Base-by-base conservation (phyloP, 2,329 filamentous ascomycete genomes). In the Aureobasidium sp. region DNA sequence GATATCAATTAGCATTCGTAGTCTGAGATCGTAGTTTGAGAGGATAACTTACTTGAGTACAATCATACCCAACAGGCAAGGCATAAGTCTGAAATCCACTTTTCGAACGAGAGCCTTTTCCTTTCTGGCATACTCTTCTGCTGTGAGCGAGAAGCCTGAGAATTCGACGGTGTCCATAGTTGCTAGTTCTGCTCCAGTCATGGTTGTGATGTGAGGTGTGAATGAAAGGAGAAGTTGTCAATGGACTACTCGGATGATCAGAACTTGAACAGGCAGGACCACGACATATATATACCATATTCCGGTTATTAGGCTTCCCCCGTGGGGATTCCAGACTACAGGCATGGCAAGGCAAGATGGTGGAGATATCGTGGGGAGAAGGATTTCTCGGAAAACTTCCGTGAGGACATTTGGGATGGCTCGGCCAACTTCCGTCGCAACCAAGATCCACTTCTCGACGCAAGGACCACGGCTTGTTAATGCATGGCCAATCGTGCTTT, bases 31-130 rank as follows among this genome's bases (percentile, higher is more conserved):
- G 3, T 14, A 11, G 11, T 14, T 3, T 14, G 2, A 37, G 34
- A 6, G 13, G 9, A 34, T 1, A 9, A 44, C 41, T 44, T 25
- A 25, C 41, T 44, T 44, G 41, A 44, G 41, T 8, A 44, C 41
- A 44, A 44, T 81, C 76, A 81, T 80, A 41, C 80, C 64, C 77
- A 77, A 80, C 30, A 81, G 78, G 0, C 73, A 75, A 7, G 78
- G 79, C 34, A 81, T 66, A 0, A 81, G 70, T 37, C 70, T 75
- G 11, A 77, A 59, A 64, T 81, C 79, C 60, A 74, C 71, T 57
- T 76, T 76, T 14, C 76, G 68, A 32, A 81, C 73, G 4, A 80
- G 66, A 27, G 54, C 54, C n/a, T 44, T 44, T 25, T 44, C 10
- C 5, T 44, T 44, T 9, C 41, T 21, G 41, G n/a, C 41, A 44